Conservation (phyloP, 306 rosid genomes). For the Rosa chinensis region DNA sequence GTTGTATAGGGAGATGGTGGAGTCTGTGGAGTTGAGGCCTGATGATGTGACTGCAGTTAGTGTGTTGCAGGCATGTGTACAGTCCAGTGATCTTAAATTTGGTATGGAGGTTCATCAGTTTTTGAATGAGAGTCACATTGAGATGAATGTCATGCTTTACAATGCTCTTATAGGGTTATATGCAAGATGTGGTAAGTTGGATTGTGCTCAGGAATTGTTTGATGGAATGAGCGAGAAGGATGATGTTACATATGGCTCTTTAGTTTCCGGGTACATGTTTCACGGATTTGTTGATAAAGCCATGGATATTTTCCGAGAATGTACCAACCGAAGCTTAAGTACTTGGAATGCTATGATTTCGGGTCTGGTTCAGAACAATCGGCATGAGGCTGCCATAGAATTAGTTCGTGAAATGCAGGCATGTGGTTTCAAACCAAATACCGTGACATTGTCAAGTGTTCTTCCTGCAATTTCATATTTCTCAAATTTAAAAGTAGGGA, state of each 20-base stretch:
- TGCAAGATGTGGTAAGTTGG: constrained; percentile 81
- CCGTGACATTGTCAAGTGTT: constrained; percentile 67
- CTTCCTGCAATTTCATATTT: constrained; percentile 58
- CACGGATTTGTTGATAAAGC: constrained; percentile 68
- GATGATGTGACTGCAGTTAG: constrained; percentile 57
- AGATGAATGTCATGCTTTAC: constrained; percentile 52
- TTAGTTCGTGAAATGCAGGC: constrained; percentile 58
- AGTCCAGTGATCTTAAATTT: constrained; percentile 61
- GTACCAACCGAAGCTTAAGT: constrained; percentile 46
- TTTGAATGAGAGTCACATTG: constrained; percentile 44
- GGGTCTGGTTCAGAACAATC: constrained; percentile 75
- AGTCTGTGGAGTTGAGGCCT: constrained; percentile 40
- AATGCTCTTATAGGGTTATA: constrained; percentile 77
- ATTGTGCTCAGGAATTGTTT: constrained; percentile 65
- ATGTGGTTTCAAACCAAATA: constrained; percentile 57
- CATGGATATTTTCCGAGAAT: constrained; percentile 48
- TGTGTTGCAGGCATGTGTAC: constrained; percentile 87
- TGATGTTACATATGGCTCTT: constrained; percentile 61
- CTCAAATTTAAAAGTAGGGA: constrained; percentile 64
- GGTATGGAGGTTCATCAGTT: constrained; percentile 68
- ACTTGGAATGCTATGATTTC: constrained; percentile 80
- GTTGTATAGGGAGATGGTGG: constrained; percentile 54
- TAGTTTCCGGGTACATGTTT: constrained; percentile 75
- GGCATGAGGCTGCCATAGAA: constrained; percentile 42
- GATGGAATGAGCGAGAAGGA: constrained; percentile 70